phyloP scores from a whole-genome alignment of 805 yeast species.

The Candida vaughaniae region DNA sequence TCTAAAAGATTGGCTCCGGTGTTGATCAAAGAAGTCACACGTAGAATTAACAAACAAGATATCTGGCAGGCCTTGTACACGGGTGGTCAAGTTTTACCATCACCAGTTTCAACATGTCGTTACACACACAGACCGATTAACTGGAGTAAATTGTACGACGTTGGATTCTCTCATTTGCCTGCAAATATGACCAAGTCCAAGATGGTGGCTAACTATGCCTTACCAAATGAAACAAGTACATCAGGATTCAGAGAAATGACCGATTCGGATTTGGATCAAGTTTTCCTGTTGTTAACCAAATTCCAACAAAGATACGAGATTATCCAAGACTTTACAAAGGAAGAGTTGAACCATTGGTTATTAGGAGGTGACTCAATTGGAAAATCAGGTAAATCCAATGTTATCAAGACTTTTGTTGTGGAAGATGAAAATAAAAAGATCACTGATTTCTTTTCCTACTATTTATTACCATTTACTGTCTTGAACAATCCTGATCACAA shows the following conservation, averaged over 20 bases:
- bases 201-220: slow-evolving; percentile 60
- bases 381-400: slow-evolving; percentile 33
- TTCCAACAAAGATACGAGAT: slow-evolving; percentile 74
- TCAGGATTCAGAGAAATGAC: slow-evolving; percentile 59
- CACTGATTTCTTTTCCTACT: slow-evolving; percentile 89
- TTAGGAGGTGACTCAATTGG: slow-evolving; percentile 43
- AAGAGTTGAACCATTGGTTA: slow-evolving; percentile 81
- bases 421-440: slow-evolving; percentile 60
- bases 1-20: slow-evolving; percentile 94
- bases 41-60: slow-evolving; percentile 79
- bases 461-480: slow-evolving; percentile 84
- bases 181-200: slow-evolving; percentile 61
- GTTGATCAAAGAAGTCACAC: slow-evolving; percentile 87
- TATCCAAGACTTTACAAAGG: slow-evolving; percentile 63
- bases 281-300: slow-evolving; percentile 53
- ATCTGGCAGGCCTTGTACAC: slow-evolving; percentile 97
- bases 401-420: slow-evolving; percentile 77
- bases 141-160: slow-evolving; percentile 87
- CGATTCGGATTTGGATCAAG: slow-evolving; percentile 62
- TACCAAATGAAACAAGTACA: slow-evolving; percentile 51
- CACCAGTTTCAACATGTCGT: slow-evolving; percentile 86
- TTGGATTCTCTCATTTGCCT: slow-evolving; percentile 85
- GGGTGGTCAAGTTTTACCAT: slow-evolving; percentile 86
- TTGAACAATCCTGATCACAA: slow-evolving; percentile 61
- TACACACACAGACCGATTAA: slow-evolving; percentile 92